A percentile compares a stretch with the other conserved stretches of the same genome.
phyloP scores from a whole-genome alignment of 768 basidiomycete species.

The Cystofilobasidium bisporidii region DNA sequence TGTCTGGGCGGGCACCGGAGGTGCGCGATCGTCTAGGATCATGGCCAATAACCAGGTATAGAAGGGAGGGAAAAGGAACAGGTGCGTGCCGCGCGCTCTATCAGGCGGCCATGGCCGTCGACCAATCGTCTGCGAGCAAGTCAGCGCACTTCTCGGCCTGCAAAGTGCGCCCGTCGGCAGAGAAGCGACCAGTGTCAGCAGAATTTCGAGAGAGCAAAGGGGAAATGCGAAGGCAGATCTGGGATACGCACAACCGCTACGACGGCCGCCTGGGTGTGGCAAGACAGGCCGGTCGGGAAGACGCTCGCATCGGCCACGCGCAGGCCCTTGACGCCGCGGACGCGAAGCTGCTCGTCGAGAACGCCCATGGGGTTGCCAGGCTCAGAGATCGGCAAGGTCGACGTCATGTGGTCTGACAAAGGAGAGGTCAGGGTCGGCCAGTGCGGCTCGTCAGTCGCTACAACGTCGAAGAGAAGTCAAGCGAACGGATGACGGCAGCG shows the following conservation, averaged over 20 bases:
- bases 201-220: neutral
- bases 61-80: too few relatives aligned
- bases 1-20: too few relatives aligned
- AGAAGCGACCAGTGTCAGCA: neutral
- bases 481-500: neutral
- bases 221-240: neutral
- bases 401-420: constrained; percentile 4
- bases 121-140: neutral
- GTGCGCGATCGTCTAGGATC: too few relatives aligned
- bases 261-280: constrained; percentile 24
- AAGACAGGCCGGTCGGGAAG: constrained; percentile 20
- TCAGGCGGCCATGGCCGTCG: too few relatives aligned
- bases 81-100: too few relatives aligned
- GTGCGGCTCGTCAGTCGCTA: too few relatives aligned
- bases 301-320: constrained; percentile 27
- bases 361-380: constrained; percentile 13
- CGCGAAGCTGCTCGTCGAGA: constrained; percentile 21
- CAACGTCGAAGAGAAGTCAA: too few relatives aligned
- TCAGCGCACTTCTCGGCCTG: neutral
- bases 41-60: too few relatives aligned
- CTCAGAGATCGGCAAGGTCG: neutral
- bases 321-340: constrained; percentile 11
- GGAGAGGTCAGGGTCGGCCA: neutral
- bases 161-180: too few relatives aligned
- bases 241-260: constrained; percentile 11